phyloP scores from a whole-genome alignment of 2,329 filamentous ascomycete genomes.

The Xylariomycetidae sp. region DNA sequence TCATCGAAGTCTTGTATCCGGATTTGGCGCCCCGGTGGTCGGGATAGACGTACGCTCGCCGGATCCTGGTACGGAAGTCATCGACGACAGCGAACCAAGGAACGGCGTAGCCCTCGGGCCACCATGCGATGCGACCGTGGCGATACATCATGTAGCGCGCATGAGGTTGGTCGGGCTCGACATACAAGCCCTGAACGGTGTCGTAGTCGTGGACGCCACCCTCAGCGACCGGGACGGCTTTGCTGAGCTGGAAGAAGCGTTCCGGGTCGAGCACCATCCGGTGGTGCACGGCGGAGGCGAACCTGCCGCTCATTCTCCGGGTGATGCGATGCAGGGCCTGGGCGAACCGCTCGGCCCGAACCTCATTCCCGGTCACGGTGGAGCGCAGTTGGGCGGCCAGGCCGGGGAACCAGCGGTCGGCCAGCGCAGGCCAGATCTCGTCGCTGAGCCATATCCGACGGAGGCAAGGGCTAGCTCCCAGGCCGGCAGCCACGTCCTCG shows the following conservation, averaged over 20 bases:
- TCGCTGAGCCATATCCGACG: constrained; percentile 22
- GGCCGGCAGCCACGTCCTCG: constrained; percentile 15
- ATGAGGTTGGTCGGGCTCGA: constrained; percentile 9
- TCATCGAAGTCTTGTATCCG: constrained; percentile 26
- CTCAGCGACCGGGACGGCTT: constrained; percentile 15
- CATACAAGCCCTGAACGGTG: constrained; percentile 14
- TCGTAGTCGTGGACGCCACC: constrained; percentile 25
- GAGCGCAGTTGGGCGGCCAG: constrained; percentile 16
- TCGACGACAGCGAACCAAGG: constrained; percentile 26
- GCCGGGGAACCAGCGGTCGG: constrained; percentile 22
- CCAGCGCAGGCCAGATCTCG: constrained; percentile 24
- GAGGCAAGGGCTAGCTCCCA: constrained; percentile 16
- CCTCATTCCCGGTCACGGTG: constrained; percentile 7
- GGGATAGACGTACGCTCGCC: constrained; percentile 23
- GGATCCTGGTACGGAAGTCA: constrained; percentile 22
- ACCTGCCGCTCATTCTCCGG: constrained; percentile 17
- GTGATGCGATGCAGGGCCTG: constrained; percentile 14
- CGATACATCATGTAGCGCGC: constrained; percentile 25
- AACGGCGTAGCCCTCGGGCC: constrained; percentile 24
- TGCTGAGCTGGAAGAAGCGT: constrained; percentile 20
- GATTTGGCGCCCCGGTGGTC: constrained; percentile 10
- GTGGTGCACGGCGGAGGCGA: constrained; percentile 21
- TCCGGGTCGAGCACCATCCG: constrained; percentile 20
- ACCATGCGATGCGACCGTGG: constrained; percentile 25
- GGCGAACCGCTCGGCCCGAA: constrained; percentile 17